These are phyloP conservation scores for Eragrostis curvula DNA, from an alignment of 176 grass and related monocot genomes.

Conservation along the genomic window DNA sequence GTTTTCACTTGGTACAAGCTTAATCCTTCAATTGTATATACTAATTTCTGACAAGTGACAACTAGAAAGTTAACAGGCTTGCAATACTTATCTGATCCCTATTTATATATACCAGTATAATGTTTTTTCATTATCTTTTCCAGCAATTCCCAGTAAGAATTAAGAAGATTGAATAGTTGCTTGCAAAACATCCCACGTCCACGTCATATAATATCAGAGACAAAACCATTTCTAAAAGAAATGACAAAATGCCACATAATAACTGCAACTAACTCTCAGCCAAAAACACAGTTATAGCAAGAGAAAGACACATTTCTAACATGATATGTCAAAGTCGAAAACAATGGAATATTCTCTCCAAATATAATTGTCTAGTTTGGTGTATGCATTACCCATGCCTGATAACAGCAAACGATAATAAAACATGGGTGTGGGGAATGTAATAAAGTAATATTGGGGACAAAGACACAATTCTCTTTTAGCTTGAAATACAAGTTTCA, in stretches of 20 bases:
- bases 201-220: background rate
- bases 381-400: too few species aligned
- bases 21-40: background rate
- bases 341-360: background rate
- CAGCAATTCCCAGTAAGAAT: background rate
- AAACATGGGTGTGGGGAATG: background rate
- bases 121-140: background rate
- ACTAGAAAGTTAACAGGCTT: background rate
- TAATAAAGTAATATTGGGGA: background rate
- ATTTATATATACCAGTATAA: background rate
- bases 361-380: background rate
- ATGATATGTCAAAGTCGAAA: slow-evolving; percentile 5
- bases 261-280: background rate
- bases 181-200: background rate
- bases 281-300: background rate
- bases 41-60: background rate
- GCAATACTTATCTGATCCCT: background rate
- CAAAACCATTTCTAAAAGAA: slow-evolving; percentile 7
- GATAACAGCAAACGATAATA: too few species aligned
- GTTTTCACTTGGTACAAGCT: background rate
- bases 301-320: background rate
- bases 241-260: slow-evolving; percentile 15
- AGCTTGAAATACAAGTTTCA: background rate
- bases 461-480: background rate
- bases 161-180: background rate